Percentiles rank a stretch among this genome's conserved stretches.
Conservation (phyloP, 805 yeast genomes). For the Saccharomycopsis olivae region DNA sequence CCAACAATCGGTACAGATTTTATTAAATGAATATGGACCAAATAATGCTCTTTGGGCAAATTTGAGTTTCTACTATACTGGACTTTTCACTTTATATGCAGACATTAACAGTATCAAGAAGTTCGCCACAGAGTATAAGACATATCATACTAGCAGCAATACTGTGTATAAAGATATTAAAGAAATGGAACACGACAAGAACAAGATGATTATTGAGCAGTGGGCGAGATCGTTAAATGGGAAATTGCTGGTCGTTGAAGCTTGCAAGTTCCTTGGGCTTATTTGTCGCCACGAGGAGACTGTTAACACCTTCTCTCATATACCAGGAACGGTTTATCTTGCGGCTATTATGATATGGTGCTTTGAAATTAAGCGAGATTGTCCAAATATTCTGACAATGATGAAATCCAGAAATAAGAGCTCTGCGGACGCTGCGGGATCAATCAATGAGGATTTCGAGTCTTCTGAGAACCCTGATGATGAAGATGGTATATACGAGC, state of each 20-base stretch:
- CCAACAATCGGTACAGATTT: not conserved
- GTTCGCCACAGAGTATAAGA: constrained; percentile 12
- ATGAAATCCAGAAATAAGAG: too few species aligned
- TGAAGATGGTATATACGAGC: not conserved
- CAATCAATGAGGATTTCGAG: not conserved
- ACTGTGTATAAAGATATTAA: constrained; percentile 11
- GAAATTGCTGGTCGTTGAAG: constrained; percentile 20
- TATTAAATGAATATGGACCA: constrained; percentile 26
- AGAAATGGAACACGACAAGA: constrained; percentile 19
- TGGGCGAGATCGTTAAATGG: constrained; percentile 25
- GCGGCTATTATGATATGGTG: constrained; percentile 21
- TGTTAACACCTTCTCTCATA: constrained; percentile 21
- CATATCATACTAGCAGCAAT: constrained; percentile 1
- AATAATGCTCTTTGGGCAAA: constrained; percentile 28
- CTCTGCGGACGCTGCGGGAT: not conserved
- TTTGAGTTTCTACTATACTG: constrained; percentile 22
- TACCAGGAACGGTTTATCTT: constrained; percentile 19
- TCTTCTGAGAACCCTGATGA: too few species aligned
- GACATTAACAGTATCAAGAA: constrained; percentile 20
- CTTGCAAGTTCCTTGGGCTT: constrained; percentile 24
- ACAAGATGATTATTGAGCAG: constrained; percentile 16
- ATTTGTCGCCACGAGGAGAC: constrained; percentile 21
- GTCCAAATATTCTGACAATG: not conserved
- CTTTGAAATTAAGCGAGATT: constrained; percentile 9
- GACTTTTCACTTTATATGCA: constrained; percentile 23